Percentiles rank a stretch among this genome's conserved stretches.
Conservation (phyloP, 2,329 filamentous ascomycete species). For the Penicillium brasilianum region DNA sequence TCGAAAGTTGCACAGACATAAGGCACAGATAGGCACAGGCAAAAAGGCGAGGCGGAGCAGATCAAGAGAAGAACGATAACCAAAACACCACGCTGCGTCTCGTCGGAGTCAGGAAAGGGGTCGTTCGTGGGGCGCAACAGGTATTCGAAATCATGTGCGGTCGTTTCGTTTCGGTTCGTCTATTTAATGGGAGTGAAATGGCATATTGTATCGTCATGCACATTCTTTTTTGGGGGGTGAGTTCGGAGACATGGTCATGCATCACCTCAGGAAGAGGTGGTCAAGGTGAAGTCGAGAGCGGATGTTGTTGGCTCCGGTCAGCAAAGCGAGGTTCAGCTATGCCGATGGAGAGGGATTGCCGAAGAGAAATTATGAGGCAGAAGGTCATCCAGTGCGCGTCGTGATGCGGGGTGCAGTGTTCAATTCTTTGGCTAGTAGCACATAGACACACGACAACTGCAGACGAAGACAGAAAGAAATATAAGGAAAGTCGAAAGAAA, state of each 20-base stretch:
- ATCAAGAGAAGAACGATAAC: slow-evolving; percentile 23
- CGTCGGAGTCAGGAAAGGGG: slow-evolving; percentile 19
- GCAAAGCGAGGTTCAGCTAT: background rate
- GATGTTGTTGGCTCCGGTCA: slow-evolving; percentile 4
- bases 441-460: background rate
- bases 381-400: background rate
- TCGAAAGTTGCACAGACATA: slow-evolving; percentile 4
- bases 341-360: slow-evolving; percentile 13
- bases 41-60: slow-evolving; percentile 21
- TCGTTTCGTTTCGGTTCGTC: slow-evolving; percentile 37
- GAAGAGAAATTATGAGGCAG: slow-evolving; percentile 24
- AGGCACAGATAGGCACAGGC: slow-evolving; percentile 4
- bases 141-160: slow-evolving; percentile 29
- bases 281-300: background rate
- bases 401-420: background rate
- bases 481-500: background rate
- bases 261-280: background rate
- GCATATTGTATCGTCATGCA: slow-evolving; percentile 31
- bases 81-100: slow-evolving; percentile 31
- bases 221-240: slow-evolving; percentile 28
- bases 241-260: slow-evolving; percentile 13
- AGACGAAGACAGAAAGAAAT: slow-evolving; percentile 1
- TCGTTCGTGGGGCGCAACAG: slow-evolving; percentile 20
- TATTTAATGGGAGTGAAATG: slow-evolving; percentile 22
- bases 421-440: background rate